Percentiles rank a stretch among this genome's conserved stretches.
Conservation (phyloP, 495 filamentous ascomycete species). For the Aspergillus avenaceus region DNA sequence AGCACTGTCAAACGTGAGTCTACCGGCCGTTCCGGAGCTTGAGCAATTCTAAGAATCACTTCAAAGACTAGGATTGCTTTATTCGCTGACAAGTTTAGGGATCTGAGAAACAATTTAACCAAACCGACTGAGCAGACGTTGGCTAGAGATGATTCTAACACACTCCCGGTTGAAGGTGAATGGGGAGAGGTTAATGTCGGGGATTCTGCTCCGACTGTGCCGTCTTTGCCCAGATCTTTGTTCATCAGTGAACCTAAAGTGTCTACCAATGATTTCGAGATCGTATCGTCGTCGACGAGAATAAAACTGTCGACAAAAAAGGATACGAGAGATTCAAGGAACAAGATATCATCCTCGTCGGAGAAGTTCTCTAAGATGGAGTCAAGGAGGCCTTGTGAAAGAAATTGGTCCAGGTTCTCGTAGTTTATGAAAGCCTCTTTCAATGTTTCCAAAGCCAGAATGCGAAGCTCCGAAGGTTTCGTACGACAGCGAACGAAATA, state of each 20-base stretch:
- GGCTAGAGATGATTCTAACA: slow-evolving; percentile 34
- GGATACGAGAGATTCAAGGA: slow-evolving; percentile 45
- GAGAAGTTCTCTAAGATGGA: slow-evolving; percentile 41
- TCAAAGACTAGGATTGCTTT: slow-evolving; percentile 39
- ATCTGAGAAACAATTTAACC: slow-evolving; percentile 42
- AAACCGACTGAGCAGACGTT: slow-evolving; percentile 42
- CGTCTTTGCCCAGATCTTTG: slow-evolving; percentile 26
- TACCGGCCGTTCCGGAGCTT: slow-evolving; percentile 37
- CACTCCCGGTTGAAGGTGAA: slow-evolving; percentile 27
- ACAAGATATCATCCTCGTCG: slow-evolving; percentile 44
- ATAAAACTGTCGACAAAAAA: slow-evolving; percentile 37
- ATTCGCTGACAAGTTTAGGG: slow-evolving; percentile 34
- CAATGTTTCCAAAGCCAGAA: slow-evolving; percentile 62
- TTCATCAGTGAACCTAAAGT: slow-evolving; percentile 36
- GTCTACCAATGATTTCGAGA: slow-evolving; percentile 32
- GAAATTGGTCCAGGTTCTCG: slow-evolving; percentile 31
- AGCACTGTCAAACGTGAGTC: slow-evolving; percentile 76
- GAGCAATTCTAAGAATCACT: slow-evolving; percentile 34
- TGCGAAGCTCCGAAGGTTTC: slow-evolving; percentile 62
- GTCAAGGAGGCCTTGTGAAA: slow-evolving; percentile 33
- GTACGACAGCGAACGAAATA: slow-evolving; percentile 61
- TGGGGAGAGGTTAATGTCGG: slow-evolving; percentile 23
- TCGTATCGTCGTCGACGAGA: slow-evolving; percentile 23
- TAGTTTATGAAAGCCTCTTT: slow-evolving; percentile 60
- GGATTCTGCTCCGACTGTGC: slow-evolving; percentile 13